Base-by-base conservation (phyloP, 768 basidiomycete genomes). In the Lactifluus subvellereus region DNA sequence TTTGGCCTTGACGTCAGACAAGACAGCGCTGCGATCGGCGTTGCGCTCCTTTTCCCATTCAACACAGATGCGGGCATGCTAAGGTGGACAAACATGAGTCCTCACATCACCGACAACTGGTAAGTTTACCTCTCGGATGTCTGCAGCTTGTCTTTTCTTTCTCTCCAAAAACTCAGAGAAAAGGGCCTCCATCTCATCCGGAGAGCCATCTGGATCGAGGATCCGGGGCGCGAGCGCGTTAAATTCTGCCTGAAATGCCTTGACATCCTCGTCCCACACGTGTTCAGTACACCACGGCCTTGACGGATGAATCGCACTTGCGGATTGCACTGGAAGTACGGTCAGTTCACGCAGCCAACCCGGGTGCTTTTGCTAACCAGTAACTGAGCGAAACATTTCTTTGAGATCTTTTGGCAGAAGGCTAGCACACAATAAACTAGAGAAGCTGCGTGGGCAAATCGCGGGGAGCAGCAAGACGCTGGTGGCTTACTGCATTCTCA, bases 21-120 rank as follows among this genome's bases (percentile, higher is more conserved):
- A 45, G 14, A 60, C 42, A n/a, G 54, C 54, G 2, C 37, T 60
- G 20, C 63, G 63, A 30, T 65, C 63, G 16, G 59, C 63, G 10
- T 49, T 48, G 27, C 57, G 59, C 7, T 33, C 59, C 27, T 56
- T 40, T 32, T 56, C 57, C 62, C 62, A 65, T 32, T 49, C 42
- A 6, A 51, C 10, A 33, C 63, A 65, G 4, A 32, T 6, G 6
- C 6, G 38, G 14, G 63, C 33, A 7, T 65, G 63, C 63, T 65
- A 20, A n/a, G 27, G 27, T 27, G 22, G 47, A 9, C 20, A 18
- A 22, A 38, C 16, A 27, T 35, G 47, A 35, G 27, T 16, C 14
- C 18, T 16, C 22, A 32, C 16, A n/a, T n/a, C 38, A 30, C 7
- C 11, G n/a, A 30, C 13, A 16, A 45, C 20, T 6, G 53, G 8